Percentiles rank a stretch among this genome's conserved stretches.
Conservation (phyloP, 768 basidiomycete genomes). For the Boletus subparvulus region DNA sequence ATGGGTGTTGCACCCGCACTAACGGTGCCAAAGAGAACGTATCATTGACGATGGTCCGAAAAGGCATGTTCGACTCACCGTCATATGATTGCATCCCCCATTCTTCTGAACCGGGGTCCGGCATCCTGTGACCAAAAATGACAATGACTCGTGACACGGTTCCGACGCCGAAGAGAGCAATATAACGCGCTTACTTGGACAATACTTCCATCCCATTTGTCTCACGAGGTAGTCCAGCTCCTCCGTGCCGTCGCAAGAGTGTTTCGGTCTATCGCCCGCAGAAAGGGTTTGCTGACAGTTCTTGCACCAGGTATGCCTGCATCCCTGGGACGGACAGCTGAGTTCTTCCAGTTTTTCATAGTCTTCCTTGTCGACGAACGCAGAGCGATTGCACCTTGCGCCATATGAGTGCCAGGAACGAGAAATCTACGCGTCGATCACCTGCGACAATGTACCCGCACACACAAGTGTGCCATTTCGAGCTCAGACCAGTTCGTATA, state of each 20-base stretch:
- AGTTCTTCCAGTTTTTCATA: constrained; percentile 41
- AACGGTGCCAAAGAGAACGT: not conserved
- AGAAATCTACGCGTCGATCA: constrained; percentile 18
- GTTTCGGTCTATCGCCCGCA: constrained; percentile 34
- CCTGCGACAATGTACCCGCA: constrained; percentile 50
- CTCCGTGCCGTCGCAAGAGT: constrained; percentile 57
- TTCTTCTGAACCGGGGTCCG: constrained; percentile 50
- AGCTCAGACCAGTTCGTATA: constrained; percentile 44
- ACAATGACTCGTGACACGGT: not conserved
- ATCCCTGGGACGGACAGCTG: constrained; percentile 50
- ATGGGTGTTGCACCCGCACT: constrained; percentile 59
- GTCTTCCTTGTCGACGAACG: constrained; percentile 52
- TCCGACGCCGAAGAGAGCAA: not conserved
- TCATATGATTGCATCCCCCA: constrained; percentile 61
- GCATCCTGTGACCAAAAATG: constrained; percentile 31
- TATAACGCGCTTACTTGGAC: constrained; percentile 45
- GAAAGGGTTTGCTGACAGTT: constrained; percentile 44
- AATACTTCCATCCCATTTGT: constrained; percentile 59
- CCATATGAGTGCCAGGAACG: not conserved
- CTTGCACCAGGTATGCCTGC: constrained; percentile 59
- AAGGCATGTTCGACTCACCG: constrained; percentile 37
- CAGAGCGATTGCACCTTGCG: constrained; percentile 47
- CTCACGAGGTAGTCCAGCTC: constrained; percentile 53
- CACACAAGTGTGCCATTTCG: constrained; percentile 42
- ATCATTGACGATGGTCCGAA: not conserved